Base-by-base conservation (phyloP, 2,329 filamentous ascomycete species). In the Stagonosporopsis cucurbitacearum region DNA sequence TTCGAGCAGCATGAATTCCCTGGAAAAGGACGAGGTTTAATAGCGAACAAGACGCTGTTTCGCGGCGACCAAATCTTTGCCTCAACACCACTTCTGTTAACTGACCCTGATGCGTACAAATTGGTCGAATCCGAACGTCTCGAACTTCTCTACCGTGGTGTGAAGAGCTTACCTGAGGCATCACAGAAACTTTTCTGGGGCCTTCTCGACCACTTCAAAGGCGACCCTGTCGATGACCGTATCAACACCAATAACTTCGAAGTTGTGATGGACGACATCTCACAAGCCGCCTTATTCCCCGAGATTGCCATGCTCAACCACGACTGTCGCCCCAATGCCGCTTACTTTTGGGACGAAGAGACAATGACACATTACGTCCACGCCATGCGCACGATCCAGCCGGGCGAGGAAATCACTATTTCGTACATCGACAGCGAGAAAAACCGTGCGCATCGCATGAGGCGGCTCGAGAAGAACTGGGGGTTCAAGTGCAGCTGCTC, bases 351-450 rank as follows among this genome's bases (percentile, higher is more conserved):
- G 44, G 77, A 78, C 54, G 64, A 69, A 20, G 50, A 69, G 17
- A 73, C 68, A 9, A 53, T 80, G 42, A 75, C 71, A 13, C 77
- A 79, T 48, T 70, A 75, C 50, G 74, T 78, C 6, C 73, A 78
- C 40, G 77, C 76, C 1, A 71, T 74, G 13, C 64, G 72, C 28
- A 68, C 70, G n/a, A 76, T 78, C 42, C 59, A 65, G 23, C 65
- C 72, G 0, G 76, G 75, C 45, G 71, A 78, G 53, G 77, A 80
- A 52, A 75, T 80, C 33, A 78, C 72, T 0, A 78, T 79, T 50
- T 77, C 77, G 5, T 80, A 79, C 54, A 71, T 77, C 22, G 73
- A 77, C 58, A 72, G 75, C 37, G 72, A 77, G 49, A 60, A 65
- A 17, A 50, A 58, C 6, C 64, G 73, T 1, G 59, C 58, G 1